phyloP scores from a whole-genome alignment of 345 rosid species.

The Eucalyptus viminalis region DNA sequence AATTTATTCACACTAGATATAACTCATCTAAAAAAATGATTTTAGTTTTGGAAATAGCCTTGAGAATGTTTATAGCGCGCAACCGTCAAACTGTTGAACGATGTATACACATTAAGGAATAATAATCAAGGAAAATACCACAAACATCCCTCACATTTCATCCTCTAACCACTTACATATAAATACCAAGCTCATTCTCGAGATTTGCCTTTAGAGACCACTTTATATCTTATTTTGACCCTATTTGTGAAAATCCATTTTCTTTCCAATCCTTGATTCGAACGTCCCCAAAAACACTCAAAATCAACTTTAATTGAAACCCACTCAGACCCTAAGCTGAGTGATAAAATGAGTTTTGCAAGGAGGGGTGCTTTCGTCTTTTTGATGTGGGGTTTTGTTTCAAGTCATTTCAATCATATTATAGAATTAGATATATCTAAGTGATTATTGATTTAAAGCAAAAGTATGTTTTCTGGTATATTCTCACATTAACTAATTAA shows the following conservation, averaged over 20 bases:
- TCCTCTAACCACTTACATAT: not conserved
- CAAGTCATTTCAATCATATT: not conserved
- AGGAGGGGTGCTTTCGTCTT: not conserved
- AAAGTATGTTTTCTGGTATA: not conserved
- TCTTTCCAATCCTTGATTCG: not conserved
- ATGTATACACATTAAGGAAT: not conserved
- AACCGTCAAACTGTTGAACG: not conserved
- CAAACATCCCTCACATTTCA: not conserved
- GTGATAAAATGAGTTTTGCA: not conserved
- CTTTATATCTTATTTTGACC: not conserved
- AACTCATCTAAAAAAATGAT: not conserved
- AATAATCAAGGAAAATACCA: not conserved
- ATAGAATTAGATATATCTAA: not conserved
- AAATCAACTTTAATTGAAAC: not conserved
- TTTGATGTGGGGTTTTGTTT: not conserved
- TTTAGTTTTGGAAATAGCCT: not conserved
- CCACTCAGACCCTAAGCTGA: not conserved
- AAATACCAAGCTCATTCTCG: not conserved
- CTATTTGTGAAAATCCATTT: not conserved
- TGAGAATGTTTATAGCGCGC: not conserved
- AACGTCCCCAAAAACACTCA: not conserved
- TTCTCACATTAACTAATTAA: not conserved
- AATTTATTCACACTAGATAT: not conserved
- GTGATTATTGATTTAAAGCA: not conserved
- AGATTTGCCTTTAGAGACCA: not conserved